These are phyloP conservation scores for Aegilops longissima DNA, from an alignment of 176 grass and related monocot genomes.

Conservation along the genomic window DNA sequence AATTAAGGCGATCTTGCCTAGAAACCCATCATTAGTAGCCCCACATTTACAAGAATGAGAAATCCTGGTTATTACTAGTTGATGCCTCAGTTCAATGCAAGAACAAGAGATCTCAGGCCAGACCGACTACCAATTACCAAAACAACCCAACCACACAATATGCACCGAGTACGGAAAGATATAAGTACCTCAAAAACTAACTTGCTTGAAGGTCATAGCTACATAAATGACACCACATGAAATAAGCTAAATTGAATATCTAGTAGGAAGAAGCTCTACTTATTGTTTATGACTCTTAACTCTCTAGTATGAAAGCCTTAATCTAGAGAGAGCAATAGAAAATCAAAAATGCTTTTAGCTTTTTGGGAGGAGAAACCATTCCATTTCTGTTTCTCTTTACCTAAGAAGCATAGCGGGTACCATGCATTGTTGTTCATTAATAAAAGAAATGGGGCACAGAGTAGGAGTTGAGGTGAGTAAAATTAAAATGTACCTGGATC, in stretches of 20 bases:
- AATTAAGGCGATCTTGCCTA: neutral
- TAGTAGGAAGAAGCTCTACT: neutral
- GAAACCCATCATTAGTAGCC: neutral
- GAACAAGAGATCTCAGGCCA: neutral
- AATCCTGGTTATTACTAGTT: neutral
- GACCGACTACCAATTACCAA: neutral
- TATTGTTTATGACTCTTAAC: neutral
- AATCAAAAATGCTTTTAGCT: neutral
- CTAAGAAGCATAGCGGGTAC: neutral
- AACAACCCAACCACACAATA: neutral
- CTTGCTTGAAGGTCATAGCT: neutral
- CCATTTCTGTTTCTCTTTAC: neutral
- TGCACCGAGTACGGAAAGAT: neutral
- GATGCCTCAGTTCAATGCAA: neutral
- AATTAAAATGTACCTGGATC: conserved; percentile 31
- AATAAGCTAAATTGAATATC: neutral
- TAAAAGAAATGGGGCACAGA: neutral
- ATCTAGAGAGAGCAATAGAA: neutral
- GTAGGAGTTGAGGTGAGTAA: neutral
- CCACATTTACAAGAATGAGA: neutral
- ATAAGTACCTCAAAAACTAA: neutral
- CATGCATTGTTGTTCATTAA: neutral
- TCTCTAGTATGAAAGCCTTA: neutral
- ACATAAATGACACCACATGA: neutral
- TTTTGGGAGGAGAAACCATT: neutral